phyloP scores from a whole-genome alignment of 2,329 filamentous ascomycete genomes.

The Dothideomycetidae sp. region DNA sequence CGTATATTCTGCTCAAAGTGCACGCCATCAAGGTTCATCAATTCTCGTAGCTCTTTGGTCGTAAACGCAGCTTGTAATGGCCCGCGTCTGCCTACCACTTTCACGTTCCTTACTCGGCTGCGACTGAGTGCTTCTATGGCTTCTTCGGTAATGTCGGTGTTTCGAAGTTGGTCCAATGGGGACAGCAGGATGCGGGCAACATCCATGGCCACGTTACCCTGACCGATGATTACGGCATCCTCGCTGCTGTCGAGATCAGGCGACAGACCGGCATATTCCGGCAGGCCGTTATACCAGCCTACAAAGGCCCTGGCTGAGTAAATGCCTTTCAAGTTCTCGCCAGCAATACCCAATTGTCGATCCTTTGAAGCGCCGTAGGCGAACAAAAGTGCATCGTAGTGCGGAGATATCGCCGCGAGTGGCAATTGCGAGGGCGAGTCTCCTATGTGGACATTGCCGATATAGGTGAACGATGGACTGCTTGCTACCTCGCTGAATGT shows the following conservation, averaged over 20 bases:
- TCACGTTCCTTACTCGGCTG: conserved; percentile 65
- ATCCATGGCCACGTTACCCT: conserved; percentile 92
- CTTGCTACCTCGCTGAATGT: conserved; percentile 81
- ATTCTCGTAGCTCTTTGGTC: conserved; percentile 82
- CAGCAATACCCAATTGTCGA: conserved; percentile 60
- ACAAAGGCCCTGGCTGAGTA: conserved; percentile 88
- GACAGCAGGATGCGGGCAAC: conserved; percentile 78
- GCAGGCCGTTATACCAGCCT: conserved; percentile 95
- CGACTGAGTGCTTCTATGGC: conserved; percentile 59
- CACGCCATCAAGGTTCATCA: conserved; percentile 62
- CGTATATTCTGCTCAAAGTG: conserved; percentile 55
- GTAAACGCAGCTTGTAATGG: conserved; percentile 79
- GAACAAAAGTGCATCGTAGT: conserved; percentile 88
- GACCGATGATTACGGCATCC: conserved; percentile 76
- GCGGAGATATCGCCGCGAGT: conserved; percentile 52
- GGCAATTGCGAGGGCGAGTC: conserved; percentile 39
- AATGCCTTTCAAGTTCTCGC: conserved; percentile 64
- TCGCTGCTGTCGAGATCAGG: conserved; percentile 63
- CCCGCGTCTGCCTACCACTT: conserved; percentile 77
- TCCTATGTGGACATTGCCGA: conserved; percentile 79
- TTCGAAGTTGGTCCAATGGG: conserved; percentile 55
- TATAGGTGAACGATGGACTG: conserved; percentile 71
- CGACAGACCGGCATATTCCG: conserved; percentile 59
- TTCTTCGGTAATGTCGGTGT: conserved; percentile 79
- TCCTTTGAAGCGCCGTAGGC: conserved; percentile 86